Evolutionary conservation across 306 rosid genomes (phyloP), one percentile per base, ranked within the genome.

Genomic region (Notholithocarpus densiflorus): DNA sequence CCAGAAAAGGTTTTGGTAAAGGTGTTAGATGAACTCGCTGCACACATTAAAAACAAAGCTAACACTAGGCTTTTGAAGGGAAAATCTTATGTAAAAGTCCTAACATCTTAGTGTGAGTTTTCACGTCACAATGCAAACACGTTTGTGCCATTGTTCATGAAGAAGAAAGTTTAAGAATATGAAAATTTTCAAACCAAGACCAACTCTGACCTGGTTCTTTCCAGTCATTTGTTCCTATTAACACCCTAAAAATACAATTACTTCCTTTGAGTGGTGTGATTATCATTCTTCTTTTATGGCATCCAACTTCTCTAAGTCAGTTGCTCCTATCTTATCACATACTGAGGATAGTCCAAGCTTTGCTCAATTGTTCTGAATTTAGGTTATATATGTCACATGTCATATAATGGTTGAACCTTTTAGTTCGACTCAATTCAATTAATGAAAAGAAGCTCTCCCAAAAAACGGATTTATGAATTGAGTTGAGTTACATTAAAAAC

Each of bases 1-100:
- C 98, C 98, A 56, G 88, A 43, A 79, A 95, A 95, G n/a, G 98
- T 92, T 88, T 90, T 95, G 0, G 94, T 89, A 78, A 81, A 92
- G 15, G 88, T 74, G 83, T 95, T 92, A 71, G 89, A 95, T 19
- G 98, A 91, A 88, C 98, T 95, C 27, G 88, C 98, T 95, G 94
- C 89, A 90, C 53, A 74, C 70, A 83, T 59, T 55, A 81, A 79
- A 72, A 76, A 53, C 70, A 34, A 74, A 53, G 20, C 17, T 32
- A n/a, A 27, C 29, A 71, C 20, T 64, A 70, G 18, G 51, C 51
- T 32, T 32, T 29, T 57, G 27, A 56, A 85, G 57, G 73, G 34
- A 62, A 62, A 75, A 51, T 19, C 48, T 72, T 71, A 74, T 79
- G 64, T 60, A 76, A 6, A 24, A 62, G 43, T 75, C 21, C 68